A percentile compares a stretch with the other conserved stretches of the same genome.
phyloP scores from a whole-genome alignment of 179 eudicot species.

The Actinidia polygama region DNA sequence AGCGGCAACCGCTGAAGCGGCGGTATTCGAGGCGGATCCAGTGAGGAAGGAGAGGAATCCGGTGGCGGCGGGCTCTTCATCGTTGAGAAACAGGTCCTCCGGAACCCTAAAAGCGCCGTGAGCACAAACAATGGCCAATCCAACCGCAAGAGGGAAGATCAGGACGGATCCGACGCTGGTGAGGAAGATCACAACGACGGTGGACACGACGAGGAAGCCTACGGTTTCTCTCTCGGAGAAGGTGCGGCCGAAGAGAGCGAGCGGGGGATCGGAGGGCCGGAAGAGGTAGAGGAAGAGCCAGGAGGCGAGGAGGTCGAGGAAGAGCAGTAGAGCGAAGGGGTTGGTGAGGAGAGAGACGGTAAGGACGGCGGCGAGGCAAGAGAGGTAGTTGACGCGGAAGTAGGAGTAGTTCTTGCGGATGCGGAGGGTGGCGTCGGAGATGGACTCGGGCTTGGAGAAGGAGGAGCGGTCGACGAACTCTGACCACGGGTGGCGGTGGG shows the following conservation, averaged over 20 bases:
- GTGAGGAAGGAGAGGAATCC: conserved; percentile 59
- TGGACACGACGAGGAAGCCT: conserved; percentile 34
- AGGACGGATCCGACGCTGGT: conserved; percentile 69
- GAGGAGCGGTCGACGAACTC: conserved; percentile 73
- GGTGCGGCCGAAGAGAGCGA: conserved; percentile 53
- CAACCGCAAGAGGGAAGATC: conserved; percentile 60
- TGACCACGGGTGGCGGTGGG: conserved; percentile 77
- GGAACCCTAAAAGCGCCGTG: conserved; percentile 71
- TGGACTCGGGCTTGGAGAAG: conserved; percentile 68
- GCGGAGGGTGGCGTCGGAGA: conserved; percentile 69
- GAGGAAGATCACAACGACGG: conserved; percentile 50
- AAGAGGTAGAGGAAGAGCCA: conserved; percentile 79
- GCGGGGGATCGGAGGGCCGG: conserved; percentile 71
- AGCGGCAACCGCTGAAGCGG: conserved; percentile 38
- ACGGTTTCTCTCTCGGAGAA: conserved; percentile 65
- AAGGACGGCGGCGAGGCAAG: conserved; percentile 44
- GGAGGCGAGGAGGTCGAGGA: conserved; percentile 54
- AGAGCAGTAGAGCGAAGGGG: conserved; percentile 66
- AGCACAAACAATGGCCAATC: conserved; percentile 46
- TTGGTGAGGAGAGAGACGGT: conserved; percentile 61
- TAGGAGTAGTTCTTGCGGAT: conserved; percentile 68
- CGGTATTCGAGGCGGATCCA: conserved; percentile 37
- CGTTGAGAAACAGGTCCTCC: conserved; percentile 71
- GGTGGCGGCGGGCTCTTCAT: conserved; percentile 44
- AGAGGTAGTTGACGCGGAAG: conserved; percentile 70